phyloP scores from a whole-genome alignment of 176 grass and related monocot species.

The Oryza nivara region DNA sequence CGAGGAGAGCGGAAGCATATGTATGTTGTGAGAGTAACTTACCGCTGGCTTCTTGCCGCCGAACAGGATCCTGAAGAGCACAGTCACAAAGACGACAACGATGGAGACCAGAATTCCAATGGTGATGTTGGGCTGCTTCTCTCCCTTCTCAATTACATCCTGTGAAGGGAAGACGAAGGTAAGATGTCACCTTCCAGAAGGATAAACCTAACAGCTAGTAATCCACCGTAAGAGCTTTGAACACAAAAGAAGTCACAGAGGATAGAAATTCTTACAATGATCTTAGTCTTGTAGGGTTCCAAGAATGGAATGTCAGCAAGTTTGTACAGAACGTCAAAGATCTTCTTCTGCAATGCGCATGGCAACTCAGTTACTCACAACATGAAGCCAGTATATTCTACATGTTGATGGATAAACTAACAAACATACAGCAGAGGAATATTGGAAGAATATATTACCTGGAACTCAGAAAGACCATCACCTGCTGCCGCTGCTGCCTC shows the following conservation, averaged over 20 bases:
- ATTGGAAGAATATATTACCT: slow-evolving; percentile 52
- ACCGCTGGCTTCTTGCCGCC: slow-evolving; percentile 77
- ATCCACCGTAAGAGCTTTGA: not conserved
- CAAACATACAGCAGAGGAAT: not conserved
- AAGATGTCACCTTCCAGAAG: slow-evolving; percentile 23
- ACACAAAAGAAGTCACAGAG: not conserved
- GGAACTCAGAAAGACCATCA: slow-evolving; percentile 63
- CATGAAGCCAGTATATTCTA: not conserved
- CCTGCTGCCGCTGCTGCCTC: slow-evolving; percentile 36
- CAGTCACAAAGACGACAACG: slow-evolving; percentile 53
- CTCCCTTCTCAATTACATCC: slow-evolving; percentile 93
- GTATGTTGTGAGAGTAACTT: slow-evolving; percentile 8
- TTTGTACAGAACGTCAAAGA: slow-evolving; percentile 86
- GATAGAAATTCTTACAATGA: slow-evolving; percentile 62
- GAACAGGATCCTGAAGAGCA: slow-evolving; percentile 69
- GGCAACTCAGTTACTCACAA: slow-evolving; percentile 17
- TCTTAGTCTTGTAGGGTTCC: slow-evolving; percentile 87
- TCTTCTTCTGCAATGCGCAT: slow-evolving; percentile 74
- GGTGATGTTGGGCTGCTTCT: slow-evolving; percentile 89
- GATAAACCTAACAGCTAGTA: not conserved
- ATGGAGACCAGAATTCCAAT: slow-evolving; percentile 72
- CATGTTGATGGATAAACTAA: not conserved
- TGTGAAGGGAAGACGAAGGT: slow-evolving; percentile 23
- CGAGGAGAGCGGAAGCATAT: not conserved
- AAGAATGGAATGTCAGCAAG: slow-evolving; percentile 75